Conservation (phyloP, 1,284 basidiomycete genomes). For the Rhodofomes roseus region DNA sequence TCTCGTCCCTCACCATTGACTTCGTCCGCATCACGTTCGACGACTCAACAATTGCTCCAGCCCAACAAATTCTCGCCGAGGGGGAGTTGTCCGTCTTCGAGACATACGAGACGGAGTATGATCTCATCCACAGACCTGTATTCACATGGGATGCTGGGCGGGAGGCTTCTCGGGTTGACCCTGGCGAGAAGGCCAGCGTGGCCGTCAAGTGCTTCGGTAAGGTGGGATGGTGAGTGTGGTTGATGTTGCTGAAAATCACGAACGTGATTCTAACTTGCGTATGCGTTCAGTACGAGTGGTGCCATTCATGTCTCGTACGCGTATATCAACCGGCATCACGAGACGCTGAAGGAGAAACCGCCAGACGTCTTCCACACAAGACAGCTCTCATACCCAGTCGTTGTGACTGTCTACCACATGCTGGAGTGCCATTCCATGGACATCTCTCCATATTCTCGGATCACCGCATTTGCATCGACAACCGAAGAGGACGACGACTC, state of each 20-base stretch:
- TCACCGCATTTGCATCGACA: slow-evolving; percentile 21
- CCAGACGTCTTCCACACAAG: slow-evolving; percentile 74
- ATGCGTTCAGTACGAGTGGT: slow-evolving; percentile 60
- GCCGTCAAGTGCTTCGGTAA: slow-evolving; percentile 82
- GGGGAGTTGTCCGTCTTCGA: slow-evolving; percentile 81
- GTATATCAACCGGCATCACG: slow-evolving; percentile 47
- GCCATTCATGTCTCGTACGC: slow-evolving; percentile 85
- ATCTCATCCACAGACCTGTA: slow-evolving; percentile 73
- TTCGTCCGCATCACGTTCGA: slow-evolving; percentile 84
- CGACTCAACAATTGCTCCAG: slow-evolving; percentile 80
- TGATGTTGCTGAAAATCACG: neutral
- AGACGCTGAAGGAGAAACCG: slow-evolving; percentile 27
- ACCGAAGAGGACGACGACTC: slow-evolving; percentile 16
- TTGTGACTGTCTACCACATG: slow-evolving; percentile 92
- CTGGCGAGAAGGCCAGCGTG: slow-evolving; percentile 69
- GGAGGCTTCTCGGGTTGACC: slow-evolving; percentile 53
- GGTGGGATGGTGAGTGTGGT: slow-evolving; percentile 73
- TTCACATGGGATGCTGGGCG: slow-evolving; percentile 72
- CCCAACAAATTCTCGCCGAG: slow-evolving; percentile 74
- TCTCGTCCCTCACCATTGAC: slow-evolving; percentile 78
- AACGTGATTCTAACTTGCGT: slow-evolving; percentile 3
- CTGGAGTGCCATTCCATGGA: slow-evolving; percentile 83
- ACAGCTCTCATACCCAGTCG: slow-evolving; percentile 78
- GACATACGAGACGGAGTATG: slow-evolving; percentile 88
- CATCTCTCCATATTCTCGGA: slow-evolving; percentile 59